Conservation (phyloP, 164 flowering plant species). For the Sedum album region DNA sequence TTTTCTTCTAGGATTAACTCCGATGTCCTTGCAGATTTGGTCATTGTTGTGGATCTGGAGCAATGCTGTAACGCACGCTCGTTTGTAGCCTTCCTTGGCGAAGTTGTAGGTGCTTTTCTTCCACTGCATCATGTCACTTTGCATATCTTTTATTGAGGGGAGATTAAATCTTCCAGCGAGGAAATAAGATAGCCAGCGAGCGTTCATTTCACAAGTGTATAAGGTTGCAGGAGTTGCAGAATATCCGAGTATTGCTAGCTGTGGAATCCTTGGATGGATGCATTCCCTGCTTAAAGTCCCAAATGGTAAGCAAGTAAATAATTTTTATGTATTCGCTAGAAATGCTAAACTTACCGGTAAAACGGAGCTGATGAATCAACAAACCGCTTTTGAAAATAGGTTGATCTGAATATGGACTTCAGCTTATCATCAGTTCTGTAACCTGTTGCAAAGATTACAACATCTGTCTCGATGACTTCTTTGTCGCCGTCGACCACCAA, state of each 20-base stretch:
- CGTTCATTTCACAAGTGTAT: constrained; percentile 29
- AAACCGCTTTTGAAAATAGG: constrained; percentile 23
- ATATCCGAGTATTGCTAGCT: too few species aligned
- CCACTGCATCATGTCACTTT: constrained; percentile 26
- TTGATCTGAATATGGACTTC: constrained; percentile 25
- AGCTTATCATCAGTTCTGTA: constrained; percentile 37
- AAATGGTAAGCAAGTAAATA: too few species aligned
- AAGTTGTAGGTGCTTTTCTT: constrained; percentile 20
- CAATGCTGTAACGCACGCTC: constrained; percentile 20
- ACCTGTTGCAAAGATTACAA: too few species aligned
- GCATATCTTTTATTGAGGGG: constrained; percentile 35
- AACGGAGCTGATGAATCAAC: constrained; percentile 28
- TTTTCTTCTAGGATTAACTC: constrained; percentile 29
- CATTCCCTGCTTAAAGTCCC: constrained; percentile 29
- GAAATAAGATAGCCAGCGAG: too few species aligned
- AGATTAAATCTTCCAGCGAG: constrained; percentile 32
- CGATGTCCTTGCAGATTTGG: constrained; percentile 42
- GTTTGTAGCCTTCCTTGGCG: constrained; percentile 13
- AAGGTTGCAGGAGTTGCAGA: constrained; percentile 23
- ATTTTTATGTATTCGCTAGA: neutral
- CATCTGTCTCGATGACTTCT: constrained; percentile 19
- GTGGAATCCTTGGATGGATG: constrained; percentile 45
- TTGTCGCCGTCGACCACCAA: constrained; percentile 17
- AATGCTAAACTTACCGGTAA: constrained; percentile 21
- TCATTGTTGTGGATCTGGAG: constrained; percentile 38